Evolutionary conservation across 257 asterid species (phyloP), one percentile per base, ranked within the genome.

Genomic region (Verbascum thapsus): DNA sequence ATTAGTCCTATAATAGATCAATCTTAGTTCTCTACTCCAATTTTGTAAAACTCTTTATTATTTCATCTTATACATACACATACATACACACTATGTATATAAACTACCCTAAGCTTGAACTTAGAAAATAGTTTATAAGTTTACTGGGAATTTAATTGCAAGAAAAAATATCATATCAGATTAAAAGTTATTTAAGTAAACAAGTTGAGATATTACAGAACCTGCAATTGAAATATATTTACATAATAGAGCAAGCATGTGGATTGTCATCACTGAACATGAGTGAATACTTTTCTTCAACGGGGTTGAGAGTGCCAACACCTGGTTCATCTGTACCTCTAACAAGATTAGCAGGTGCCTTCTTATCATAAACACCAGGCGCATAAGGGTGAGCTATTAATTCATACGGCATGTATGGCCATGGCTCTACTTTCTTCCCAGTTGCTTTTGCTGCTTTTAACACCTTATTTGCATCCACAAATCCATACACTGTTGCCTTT

Each of bases 201-300:
- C 32, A 26, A 26, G 3, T 26, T 26, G 3, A 26, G 32, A 26
- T 26, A 26, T n/a, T n/a, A 26, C 32, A 26, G 32, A 26, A 26
- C 32, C 2, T 26, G 32, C 32, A 2, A 26, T 26, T 5, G 32
- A n/a, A n/a, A n/a, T n/a, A n/a, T n/a, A n/a, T n/a, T 59, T 79
- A 91, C 98, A 91, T 88, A 62, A 91, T 69, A 4, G 84, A 76
- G 72, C 98, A 91, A 5, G 96, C 91, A 56, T 82, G 75, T 4
- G 94, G 89, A 53, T 91, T 91, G 57, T 91, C 98, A 52, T 91
- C 98, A 47, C 78, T 91, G 32, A 91, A 91, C 98, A 91, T 91
- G 26, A 81, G 90, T 0, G 87, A 53, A 16, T 76, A 82, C 49
- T 88, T 81, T 73, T 91, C 85, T 73, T 91, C 98, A 11, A 82